Evolutionary conservation across 441 rosid genomes (phyloP).

Genomic region (Isatis lusitanica): DNA sequence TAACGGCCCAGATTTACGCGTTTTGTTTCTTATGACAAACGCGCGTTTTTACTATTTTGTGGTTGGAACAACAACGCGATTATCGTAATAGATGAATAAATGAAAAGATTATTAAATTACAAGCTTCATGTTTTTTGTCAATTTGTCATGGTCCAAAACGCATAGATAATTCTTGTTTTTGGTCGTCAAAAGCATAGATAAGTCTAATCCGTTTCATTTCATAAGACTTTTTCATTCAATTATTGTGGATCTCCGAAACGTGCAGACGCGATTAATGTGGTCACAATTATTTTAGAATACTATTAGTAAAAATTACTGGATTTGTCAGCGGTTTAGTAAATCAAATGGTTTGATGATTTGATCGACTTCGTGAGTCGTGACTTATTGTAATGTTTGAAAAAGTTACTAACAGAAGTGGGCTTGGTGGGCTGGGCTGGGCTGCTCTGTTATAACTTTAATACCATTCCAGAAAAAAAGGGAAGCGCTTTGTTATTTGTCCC

Average conservation of each 20-base stretch:
- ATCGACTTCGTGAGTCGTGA: too few species aligned
- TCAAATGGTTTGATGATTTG: neutral
- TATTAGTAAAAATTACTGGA: neutral
- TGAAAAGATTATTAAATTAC: neutral
- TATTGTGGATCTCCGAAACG: neutral
- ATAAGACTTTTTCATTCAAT: neutral
- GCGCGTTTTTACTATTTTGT: conserved; percentile 22
- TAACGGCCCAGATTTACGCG: conserved; percentile 28
- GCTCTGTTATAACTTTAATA: too few species aligned
- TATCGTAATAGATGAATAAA: neutral
- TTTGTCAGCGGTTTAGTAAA: neutral
- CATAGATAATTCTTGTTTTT: neutral
- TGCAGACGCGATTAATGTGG: neutral
- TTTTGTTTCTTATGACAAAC: neutral
- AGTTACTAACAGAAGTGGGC: neutral
- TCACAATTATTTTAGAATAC: neutral
- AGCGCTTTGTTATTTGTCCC: neutral
- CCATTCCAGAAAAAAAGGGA: too few species aligned
- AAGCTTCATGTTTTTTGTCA: neutral
- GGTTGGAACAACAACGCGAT: conserved; percentile 34
- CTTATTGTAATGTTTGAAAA: too few species aligned
- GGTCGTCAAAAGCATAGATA: neutral
- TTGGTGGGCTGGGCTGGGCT: neutral
- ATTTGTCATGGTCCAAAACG: neutral
- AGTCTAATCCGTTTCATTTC: neutral